Conservation (phyloP, 352 stramenopile genomes). For the Globisporangium alternatum region DNA sequence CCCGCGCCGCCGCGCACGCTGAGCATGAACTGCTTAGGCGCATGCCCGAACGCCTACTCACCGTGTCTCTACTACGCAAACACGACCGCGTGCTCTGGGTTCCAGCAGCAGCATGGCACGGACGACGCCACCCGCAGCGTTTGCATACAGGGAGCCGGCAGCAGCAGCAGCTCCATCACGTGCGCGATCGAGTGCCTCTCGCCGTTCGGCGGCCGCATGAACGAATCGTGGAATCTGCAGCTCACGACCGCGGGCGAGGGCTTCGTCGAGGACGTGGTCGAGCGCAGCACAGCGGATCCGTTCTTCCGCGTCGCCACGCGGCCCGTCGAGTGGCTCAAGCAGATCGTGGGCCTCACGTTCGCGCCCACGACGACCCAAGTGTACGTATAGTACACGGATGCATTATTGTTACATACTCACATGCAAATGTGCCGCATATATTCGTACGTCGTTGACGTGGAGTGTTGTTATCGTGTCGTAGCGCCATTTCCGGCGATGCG, state of each 20-base stretch:
- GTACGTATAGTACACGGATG: constrained; percentile 16
- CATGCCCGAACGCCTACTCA: constrained; percentile 16
- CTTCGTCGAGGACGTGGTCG: constrained; percentile 30
- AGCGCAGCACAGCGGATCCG: constrained; percentile 10
- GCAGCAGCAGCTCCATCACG: background rate
- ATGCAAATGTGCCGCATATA: background rate
- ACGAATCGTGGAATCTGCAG: constrained; percentile 30
- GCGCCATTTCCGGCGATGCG: constrained; percentile 32
- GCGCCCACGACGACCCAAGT: constrained; percentile 26
- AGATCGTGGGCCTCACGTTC: constrained; percentile 29
- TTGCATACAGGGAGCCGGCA: constrained; percentile 11
- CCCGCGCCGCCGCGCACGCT: constrained; percentile 15
- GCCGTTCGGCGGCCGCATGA: constrained; percentile 25
- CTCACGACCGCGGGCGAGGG: constrained; percentile 25
- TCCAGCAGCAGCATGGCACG: constrained; percentile 3
- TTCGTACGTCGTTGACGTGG: no score
- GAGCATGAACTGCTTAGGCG: constrained; percentile 26
- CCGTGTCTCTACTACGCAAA: constrained; percentile 24
- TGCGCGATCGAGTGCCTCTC: constrained; percentile 41
- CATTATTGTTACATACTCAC: no score
- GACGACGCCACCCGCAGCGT: constrained; percentile 8
- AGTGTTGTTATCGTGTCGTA: constrained; percentile 1
- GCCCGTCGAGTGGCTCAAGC: constrained; percentile 13
- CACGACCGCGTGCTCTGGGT: constrained; percentile 13
- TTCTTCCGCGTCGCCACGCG: constrained; percentile 31